Conservation (phyloP, 768 basidiomycete genomes). For the Sarcodon sp. region DNA sequence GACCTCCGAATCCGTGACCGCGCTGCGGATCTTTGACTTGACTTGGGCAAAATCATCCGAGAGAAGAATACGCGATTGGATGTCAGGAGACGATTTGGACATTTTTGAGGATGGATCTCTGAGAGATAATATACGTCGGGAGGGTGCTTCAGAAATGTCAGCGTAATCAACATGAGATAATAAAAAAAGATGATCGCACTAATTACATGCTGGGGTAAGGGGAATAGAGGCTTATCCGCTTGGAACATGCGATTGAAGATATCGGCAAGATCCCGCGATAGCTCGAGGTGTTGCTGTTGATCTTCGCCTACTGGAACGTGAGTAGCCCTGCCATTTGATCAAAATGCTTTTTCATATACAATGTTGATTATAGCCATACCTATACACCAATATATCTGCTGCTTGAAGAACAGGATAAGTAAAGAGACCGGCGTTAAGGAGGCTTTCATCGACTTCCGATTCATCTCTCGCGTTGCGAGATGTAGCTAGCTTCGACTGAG, state of each 20-base stretch:
- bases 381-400: slow-evolving; percentile 82
- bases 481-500: slow-evolving; percentile 61
- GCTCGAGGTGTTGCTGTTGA: slow-evolving; percentile 88
- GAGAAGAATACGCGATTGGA: slow-evolving; percentile 73
- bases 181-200: slow-evolving; percentile 37
- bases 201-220: slow-evolving; percentile 55
- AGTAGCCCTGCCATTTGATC: slow-evolving; percentile 44
- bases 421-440: slow-evolving; percentile 76
- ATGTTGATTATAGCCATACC: slow-evolving; percentile 27
- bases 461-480: slow-evolving; percentile 64
- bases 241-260: slow-evolving; percentile 66
- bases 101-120: slow-evolving; percentile 81
- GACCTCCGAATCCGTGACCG: slow-evolving; percentile 73
- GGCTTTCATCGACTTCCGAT: slow-evolving; percentile 68
- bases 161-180: not conserved
- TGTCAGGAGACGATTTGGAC: slow-evolving; percentile 84
- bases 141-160: slow-evolving; percentile 38
- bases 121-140: slow-evolving; percentile 76
- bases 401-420: slow-evolving; percentile 92
- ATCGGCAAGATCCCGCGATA: slow-evolving; percentile 74
- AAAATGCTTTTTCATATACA: not conserved
- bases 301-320: slow-evolving; percentile 97
- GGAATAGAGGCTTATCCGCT: slow-evolving; percentile 40
- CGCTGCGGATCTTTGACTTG: slow-evolving; percentile 54
- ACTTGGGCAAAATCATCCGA: slow-evolving; percentile 62